These are phyloP conservation scores for Ogataea naganishii DNA, from an alignment of 805 yeast species.

Conservation along the genomic window DNA sequence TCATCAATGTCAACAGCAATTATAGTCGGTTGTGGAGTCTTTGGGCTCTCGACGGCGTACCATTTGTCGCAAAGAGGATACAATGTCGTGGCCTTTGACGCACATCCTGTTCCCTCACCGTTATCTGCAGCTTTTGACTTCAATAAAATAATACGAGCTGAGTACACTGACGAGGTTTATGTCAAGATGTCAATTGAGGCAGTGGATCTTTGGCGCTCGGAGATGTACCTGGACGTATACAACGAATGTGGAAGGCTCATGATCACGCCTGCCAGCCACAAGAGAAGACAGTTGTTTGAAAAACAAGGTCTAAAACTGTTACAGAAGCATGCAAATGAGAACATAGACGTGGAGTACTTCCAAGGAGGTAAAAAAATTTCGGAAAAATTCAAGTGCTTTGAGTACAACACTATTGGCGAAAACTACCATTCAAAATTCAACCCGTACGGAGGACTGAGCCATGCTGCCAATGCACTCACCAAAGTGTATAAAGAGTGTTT, in stretches of 20 bases:
- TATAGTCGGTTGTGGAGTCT: conserved; percentile 32
- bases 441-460: conserved; percentile 34
- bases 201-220: conserved; percentile 26
- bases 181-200: conserved; percentile 38
- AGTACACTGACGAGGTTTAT: conserved; percentile 34
- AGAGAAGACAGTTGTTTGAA: conserved; percentile 31
- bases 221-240: conserved; percentile 24
- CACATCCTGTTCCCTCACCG: conserved; percentile 32
- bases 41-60: conserved; percentile 36
- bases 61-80: conserved; percentile 24
- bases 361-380: conserved; percentile 24
- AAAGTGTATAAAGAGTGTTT: conserved; percentile 22
- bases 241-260: conserved; percentile 34
- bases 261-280: conserved; percentile 24
- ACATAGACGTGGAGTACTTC: conserved; percentile 18
- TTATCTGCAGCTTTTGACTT: conserved; percentile 40
- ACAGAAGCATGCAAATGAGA: conserved; percentile 18
- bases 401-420: conserved; percentile 8
- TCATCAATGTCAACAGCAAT: no score
- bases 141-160: conserved; percentile 41
- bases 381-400: conserved; percentile 10
- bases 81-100: conserved; percentile 29
- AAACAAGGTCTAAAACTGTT: conserved; percentile 26
- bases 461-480: conserved; percentile 29
- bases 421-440: conserved; percentile 18